Percentiles rank a stretch among this genome's conserved stretches.
Conservation (phyloP, 768 basidiomycete species). For the Pholiota microspora region DNA sequence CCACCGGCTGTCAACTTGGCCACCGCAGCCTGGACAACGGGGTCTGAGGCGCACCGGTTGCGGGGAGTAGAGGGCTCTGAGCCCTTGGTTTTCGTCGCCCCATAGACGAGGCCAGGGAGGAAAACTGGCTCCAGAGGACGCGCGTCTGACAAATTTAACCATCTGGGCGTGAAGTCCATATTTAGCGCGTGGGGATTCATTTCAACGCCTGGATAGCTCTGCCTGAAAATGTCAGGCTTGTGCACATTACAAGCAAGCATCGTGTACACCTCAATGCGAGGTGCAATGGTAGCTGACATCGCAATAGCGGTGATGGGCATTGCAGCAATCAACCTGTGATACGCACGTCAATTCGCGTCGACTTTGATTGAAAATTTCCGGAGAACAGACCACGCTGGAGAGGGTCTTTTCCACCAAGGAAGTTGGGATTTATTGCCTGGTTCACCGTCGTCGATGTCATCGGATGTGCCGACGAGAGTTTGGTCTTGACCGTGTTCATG, state of each 20-base stretch:
- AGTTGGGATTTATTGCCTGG: constrained; percentile 27
- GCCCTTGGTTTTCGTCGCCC: neutral
- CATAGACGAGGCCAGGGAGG: constrained; percentile 1
- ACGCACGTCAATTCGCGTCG: too few relatives aligned
- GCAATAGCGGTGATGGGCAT: constrained; percentile 57
- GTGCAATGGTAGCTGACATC: constrained; percentile 57
- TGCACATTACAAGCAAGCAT: constrained; percentile 66
- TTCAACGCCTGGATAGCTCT: constrained; percentile 19
- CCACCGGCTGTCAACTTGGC: constrained; percentile 63
- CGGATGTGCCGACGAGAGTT: constrained; percentile 13
- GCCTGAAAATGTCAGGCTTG: constrained; percentile 52
- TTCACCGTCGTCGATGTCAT: constrained; percentile 29
- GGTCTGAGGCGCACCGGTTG: constrained; percentile 59
- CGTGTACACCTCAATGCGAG: constrained; percentile 75
- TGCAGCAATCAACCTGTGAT: constrained; percentile 53
- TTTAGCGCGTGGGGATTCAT: constrained; percentile 3
- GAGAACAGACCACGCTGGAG: constrained; percentile 58
- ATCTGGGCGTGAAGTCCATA: neutral
- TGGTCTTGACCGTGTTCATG: constrained; percentile 36
- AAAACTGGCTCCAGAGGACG: neutral
- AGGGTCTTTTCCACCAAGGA: constrained; percentile 79
- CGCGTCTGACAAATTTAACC: neutral
- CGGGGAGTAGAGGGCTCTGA: constrained; percentile 9
- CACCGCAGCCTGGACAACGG: constrained; percentile 69
- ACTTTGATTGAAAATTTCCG: neutral